Base-by-base conservation (phyloP, 441 rosid species). In the Populus hybrid region DNA sequence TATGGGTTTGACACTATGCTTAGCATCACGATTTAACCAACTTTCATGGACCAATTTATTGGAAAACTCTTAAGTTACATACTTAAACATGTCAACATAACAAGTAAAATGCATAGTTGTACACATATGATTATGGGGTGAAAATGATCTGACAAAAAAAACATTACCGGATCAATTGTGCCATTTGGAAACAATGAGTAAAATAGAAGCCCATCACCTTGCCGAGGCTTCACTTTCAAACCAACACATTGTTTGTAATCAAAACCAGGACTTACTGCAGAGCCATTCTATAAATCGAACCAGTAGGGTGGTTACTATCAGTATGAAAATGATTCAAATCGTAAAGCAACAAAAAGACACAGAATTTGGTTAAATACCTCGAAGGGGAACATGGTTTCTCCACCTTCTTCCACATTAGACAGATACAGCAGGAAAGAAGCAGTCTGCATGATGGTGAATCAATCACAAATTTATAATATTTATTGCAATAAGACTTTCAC, bases 301-400 rank as follows among this genome's bases (percentile, higher is more conserved):
- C 31, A 50, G 68, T 31, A 31, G 68, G 20, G 74, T 76, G 24
- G 75, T 77, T 53, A 72, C 21, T 59, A 66, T 45, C 24, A 33
- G 65, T 7, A 35, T 23, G 64, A 26, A 61, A 76, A 83, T 12
- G 5, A 74, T 38, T 24, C 69, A 9, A 72, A 2, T 35, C 12
- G 42, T 29, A 59, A 33, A 68, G 59, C 70, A 79, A 1, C 36
- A 74, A 35, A 21, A 78, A 40, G 6, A 70, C 14, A 3, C 21
- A 33, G 21, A 71, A 74, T 64, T 8, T 69, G 38, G 53, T 33
- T 72, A 65, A 82, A 74, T 84, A 92, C 97, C 94, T 92, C 97
- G 68, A 86, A 89, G 63, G 98, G 97, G 77, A 92, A 92, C 93
- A 92, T 86, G 38, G 97, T 94, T 88, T 94, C 98, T 73, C 97